Base-by-base conservation (phyloP, 441 rosid genomes). In the Brassica hybrid region DNA sequence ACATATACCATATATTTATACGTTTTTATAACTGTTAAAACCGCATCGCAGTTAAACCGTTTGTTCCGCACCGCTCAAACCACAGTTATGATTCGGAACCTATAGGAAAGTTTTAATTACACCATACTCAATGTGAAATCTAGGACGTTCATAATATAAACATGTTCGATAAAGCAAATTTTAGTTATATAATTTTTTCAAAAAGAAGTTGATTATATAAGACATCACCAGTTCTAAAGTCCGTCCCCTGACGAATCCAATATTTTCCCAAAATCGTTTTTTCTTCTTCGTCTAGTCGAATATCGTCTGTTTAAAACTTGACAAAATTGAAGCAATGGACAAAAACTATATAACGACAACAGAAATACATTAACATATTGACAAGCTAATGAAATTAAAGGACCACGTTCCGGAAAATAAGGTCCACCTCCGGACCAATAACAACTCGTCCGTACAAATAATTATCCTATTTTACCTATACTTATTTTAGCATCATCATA, bases 401-500 rank as follows among this genome's bases (percentile, higher is more conserved):
- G 75, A 76, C 80, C 80, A 71, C 43, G 71, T 64, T 70, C 71
- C 34, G n/a, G 61, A 64, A 56, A 25, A 7, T 16, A 14, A 65
- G 79, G 80, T 64, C 80, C 27, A 71, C 76, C 60, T 38, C 2
- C 6, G 3, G 67, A 76, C 76, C 75, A 76, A 76, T 76, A 6
- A 64, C 61, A 76, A 64, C 48, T 76, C 66, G 10, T 76, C 76
- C 80, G 76, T 76, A 76, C 71, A 14, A 41, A 76, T 70, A 38
- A 71, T 70, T 17, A 9, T 56, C 71, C 66, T 76, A 70, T 70
- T 67, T 75, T 69, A 25, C 16, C 48, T 70, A 63, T 69, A 32
- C 54, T 32, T 32, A 14, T 61, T n/a, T 60, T 17, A 60, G 62
- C 74, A 76, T 68, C 60, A 18, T 8, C 41, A 76, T 48, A 32